Evolutionary conservation across 2,329 filamentous ascomycete genomes (phyloP), one percentile per base, ranked within the genome.

Genomic region (Fusarium humuli): DNA sequence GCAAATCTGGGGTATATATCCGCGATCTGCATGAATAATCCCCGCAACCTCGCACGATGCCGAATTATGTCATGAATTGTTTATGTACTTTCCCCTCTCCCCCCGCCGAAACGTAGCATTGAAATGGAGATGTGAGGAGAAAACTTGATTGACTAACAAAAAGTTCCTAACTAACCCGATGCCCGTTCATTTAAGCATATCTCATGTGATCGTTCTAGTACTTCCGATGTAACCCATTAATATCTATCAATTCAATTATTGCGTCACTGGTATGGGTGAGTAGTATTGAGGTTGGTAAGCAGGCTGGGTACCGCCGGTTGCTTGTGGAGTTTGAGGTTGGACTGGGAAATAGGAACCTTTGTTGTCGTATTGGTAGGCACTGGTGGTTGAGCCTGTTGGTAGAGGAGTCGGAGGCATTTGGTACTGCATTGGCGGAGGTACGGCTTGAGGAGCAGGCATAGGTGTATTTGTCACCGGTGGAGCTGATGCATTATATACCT

Each of bases 331-430:
- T 10, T 61, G 61, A 0, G 25, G 20, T 1, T 67, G 57, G 1
- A 16, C 7, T 16, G 69, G 46, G 8, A 63, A 67, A 3, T 68
- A 67, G 16, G 55, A 46, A 0, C 42, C 48, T 23, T 66, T 63
- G 6, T 20, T 63, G 12, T 67, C 41, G 2, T 37, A 23, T 1
- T 60, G 47, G 2, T 60, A 52, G 5, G 59, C 66, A 4, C 18
- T 20, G 3, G 32, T 20, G 5, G 29, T 58, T 12, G 59, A 46
- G 5, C 22, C 52, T 16, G 49, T 53, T n/a, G 52, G 22, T 12
- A 55, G 23, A 27, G 67, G 49, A 12, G 70, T 46, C 2, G 55
- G 57, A 0, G 59, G 55, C 22, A 66, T 54, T 3, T 68, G 68
- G 4, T 59, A 53, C 18, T 65, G 54, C 18, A 46, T 49, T 0